Base-by-base conservation (phyloP, 2,329 filamentous ascomycete species). In the Colletotrichum cereale region DNA sequence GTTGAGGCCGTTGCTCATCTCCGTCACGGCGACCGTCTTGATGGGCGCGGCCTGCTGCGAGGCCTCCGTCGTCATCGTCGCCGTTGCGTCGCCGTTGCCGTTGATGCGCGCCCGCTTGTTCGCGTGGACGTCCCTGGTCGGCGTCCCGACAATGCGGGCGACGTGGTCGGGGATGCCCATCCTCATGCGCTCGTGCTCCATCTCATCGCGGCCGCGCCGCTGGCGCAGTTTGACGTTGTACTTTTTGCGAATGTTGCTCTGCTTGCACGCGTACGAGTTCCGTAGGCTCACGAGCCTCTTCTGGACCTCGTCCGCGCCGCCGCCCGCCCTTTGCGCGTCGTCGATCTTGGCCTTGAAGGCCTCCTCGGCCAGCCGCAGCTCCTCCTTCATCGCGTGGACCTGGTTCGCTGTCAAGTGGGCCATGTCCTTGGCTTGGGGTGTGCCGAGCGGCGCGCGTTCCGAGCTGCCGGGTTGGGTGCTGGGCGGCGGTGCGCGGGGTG, bases 191-290 rank as follows among this genome's bases (percentile, higher is more conserved):
- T 83, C 80, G 11, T 82, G 81, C 2, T 84, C 80, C 21, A 88
- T 85, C 70, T 86, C 84, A 0, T 80, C 81, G 71, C 77, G 84
- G 2, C 84, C 84, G 0, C 87, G 84, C 16, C 86, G 80, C 73
- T 85, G 82, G 0, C 86, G 84, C 18, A 90, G 81, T 2, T 84
- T 83, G 40, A 90, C 86, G n/a, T 88, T 88, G 71, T 86, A 89
- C 71, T 85, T 88, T 76, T 88, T 89, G 16, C 88, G 84, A 3
- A 88, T 86, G n/a, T 83, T 82, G 64, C 86, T 88, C 76, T 88
- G 87, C 67, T 87, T 88, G 3, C 86, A 88, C 53, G 85, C 85
- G 74, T 86, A 88, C 3, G 83, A 84, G 73, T 89, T 89, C 50
- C 84, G 84, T 1, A 89, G 74, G 12, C 80, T 83, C 0, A 82